Percentiles rank a stretch among this genome's conserved stretches.
phyloP scores from a whole-genome alignment of 2,329 filamentous ascomycete species.

The Lanzia echinophila region DNA sequence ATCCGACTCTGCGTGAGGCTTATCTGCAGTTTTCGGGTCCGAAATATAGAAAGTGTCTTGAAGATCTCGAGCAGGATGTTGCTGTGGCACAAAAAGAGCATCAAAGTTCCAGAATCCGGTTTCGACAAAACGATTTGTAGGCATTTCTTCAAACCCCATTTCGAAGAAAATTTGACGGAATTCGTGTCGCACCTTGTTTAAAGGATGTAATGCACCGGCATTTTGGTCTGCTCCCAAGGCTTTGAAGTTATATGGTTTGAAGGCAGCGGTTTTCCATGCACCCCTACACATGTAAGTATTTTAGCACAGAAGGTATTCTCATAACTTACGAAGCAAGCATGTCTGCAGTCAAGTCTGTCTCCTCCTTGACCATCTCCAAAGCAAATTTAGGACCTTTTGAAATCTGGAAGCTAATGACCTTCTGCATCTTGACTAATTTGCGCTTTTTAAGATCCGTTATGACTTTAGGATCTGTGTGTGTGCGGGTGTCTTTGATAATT shows the following conservation, averaged over 20 bases:
- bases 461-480: conserved; percentile 66
- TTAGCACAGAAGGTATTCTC: conserved; percentile 4
- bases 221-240: conserved; percentile 54
- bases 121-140: conserved; percentile 87
- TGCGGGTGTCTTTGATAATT: conserved; percentile 62
- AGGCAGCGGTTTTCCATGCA: conserved; percentile 84
- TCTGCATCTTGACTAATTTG: conserved; percentile 78
- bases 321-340: conserved; percentile 62
- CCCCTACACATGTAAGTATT: conserved; percentile 42
- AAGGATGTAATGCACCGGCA: conserved; percentile 56
- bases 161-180: conserved; percentile 99
- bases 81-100: conserved; percentile 90
- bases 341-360: conserved; percentile 89
- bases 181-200: conserved; percentile 93
- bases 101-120: conserved; percentile 99
- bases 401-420: conserved; percentile 78
- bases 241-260: conserved; percentile 80
- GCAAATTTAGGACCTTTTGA: conserved; percentile 84
- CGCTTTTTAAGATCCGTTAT: conserved; percentile 83
- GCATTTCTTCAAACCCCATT: conserved; percentile 98
- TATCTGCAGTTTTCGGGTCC: conserved; percentile 72
- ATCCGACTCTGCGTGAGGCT: conserved; percentile 49
- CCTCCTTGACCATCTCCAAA: conserved; percentile 81
- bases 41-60: conserved; percentile 99
- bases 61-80: conserved; percentile 93